Conservation (phyloP, 768 basidiomycete species). For the Suillus occidentalis region DNA sequence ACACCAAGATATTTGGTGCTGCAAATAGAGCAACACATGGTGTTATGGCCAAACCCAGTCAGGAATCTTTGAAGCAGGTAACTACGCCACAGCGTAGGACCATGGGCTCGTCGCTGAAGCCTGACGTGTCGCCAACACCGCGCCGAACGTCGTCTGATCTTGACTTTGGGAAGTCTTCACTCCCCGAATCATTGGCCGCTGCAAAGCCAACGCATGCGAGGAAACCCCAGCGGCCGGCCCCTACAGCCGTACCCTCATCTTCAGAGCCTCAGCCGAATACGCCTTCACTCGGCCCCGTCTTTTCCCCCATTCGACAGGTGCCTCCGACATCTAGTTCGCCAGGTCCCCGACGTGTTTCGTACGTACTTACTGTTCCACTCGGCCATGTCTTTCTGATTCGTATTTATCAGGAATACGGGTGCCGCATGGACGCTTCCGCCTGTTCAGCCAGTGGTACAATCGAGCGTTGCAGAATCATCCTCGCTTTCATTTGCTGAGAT, state of each 20-base stretch:
- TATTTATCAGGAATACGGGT: slow-evolving; percentile 23
- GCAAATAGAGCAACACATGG: background rate
- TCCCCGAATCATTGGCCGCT: background rate
- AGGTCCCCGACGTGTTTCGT: slow-evolving; percentile 49
- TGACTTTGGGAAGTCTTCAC: slow-evolving; percentile 5
- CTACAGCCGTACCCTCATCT: slow-evolving; percentile 13
- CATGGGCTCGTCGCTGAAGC: slow-evolving; percentile 9
- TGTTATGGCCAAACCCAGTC: background rate
- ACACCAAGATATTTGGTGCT: slow-evolving; percentile 9
- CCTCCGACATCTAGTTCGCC: slow-evolving; percentile 26
- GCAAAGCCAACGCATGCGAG: background rate
- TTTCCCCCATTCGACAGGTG: slow-evolving; percentile 56
- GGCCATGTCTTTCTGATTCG: background rate
- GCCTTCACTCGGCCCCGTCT: slow-evolving; percentile 59
- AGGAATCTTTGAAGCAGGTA: background rate
- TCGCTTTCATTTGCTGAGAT: slow-evolving; percentile 78
- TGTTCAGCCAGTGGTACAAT: slow-evolving; percentile 44
- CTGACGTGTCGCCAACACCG: slow-evolving; percentile 8
- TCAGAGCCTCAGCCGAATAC: slow-evolving; percentile 23
- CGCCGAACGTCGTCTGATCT: slow-evolving; percentile 14
- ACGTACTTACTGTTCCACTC: slow-evolving; percentile 25
- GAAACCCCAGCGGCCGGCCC: slow-evolving; percentile 17
- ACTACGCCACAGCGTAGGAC: background rate
- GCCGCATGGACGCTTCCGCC: slow-evolving; percentile 67
- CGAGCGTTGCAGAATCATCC: slow-evolving; percentile 21